Percentiles rank a stretch among this genome's conserved stretches.
These are phyloP conservation scores for Sugiyamaella neomexicana DNA, from an alignment of 1,139 yeast genomes.

Conservation along the genomic window DNA sequence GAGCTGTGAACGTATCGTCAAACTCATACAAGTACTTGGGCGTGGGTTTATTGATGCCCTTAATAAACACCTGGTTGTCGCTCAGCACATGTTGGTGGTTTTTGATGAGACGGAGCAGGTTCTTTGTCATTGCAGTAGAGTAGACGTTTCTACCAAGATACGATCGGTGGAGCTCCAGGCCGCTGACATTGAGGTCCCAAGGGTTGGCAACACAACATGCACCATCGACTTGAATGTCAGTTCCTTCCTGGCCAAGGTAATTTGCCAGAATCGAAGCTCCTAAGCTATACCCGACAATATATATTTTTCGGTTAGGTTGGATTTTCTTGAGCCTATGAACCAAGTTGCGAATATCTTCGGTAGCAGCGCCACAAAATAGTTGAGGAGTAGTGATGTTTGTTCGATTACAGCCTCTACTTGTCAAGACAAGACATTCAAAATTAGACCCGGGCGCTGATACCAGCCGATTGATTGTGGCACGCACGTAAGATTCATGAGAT, in stretches of 20 bases:
- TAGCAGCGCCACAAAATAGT: conserved; percentile 72
- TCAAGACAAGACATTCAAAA: conserved; percentile 73
- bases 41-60: conserved; percentile 38
- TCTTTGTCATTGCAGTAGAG: conserved; percentile 63
- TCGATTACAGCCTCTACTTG: conserved; percentile 85
- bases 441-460: conserved; percentile 29
- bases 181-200: conserved; percentile 74
- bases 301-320: conserved; percentile 73
- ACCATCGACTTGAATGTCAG: conserved; percentile 52
- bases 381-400: conserved; percentile 73
- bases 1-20: conserved; percentile 72
- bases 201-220: conserved; percentile 74
- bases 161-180: conserved; percentile 51
- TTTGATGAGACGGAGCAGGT: conserved; percentile 60
- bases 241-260: conserved; percentile 73
- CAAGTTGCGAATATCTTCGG: conserved; percentile 68
- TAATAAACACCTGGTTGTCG: conserved; percentile 42
- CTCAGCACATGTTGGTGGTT: conserved; percentile 59
- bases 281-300: conserved; percentile 78
- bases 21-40: conserved; percentile 55
- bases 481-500: conserved; percentile 81
- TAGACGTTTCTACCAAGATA: conserved; percentile 64
- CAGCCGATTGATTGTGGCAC: conserved; percentile 48
- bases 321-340: conserved; percentile 51
- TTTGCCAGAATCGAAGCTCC: conserved; percentile 84